Conservation (phyloP, 768 basidiomycete genomes). For the Tulasnella sp. region DNA sequence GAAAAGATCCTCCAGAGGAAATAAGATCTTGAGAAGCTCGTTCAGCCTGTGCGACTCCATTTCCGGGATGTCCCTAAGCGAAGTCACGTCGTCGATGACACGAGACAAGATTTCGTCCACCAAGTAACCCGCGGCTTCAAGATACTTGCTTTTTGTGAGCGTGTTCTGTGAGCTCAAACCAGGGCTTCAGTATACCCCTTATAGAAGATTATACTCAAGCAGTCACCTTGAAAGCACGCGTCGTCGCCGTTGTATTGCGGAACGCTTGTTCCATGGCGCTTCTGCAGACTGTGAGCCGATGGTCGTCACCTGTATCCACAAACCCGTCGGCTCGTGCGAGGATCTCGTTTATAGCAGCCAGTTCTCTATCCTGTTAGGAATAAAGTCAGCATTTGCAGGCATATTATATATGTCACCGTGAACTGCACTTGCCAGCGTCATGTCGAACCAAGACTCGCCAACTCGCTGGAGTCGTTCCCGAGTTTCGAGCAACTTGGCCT, state of each 20-base stretch:
- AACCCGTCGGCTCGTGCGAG: slow-evolving; percentile 53
- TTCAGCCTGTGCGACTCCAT: slow-evolving; percentile 73
- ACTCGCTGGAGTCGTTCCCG: slow-evolving; percentile 40
- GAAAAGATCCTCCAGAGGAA: slow-evolving; percentile 72
- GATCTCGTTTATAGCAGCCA: slow-evolving; percentile 35
- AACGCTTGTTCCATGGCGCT: slow-evolving; percentile 49
- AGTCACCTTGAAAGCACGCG: slow-evolving; percentile 63
- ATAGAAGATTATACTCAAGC: no score
- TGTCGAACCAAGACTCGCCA: slow-evolving; percentile 60
- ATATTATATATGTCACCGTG: slow-evolving; percentile 4
- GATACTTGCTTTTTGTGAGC: slow-evolving; percentile 60
- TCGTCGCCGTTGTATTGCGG: slow-evolving; percentile 49
- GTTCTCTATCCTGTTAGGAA: slow-evolving; percentile 38
- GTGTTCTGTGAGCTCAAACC: slow-evolving; percentile 37
- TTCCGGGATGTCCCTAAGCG: slow-evolving; percentile 76
- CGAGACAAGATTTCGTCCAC: slow-evolving; percentile 55
- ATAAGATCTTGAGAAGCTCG: slow-evolving; percentile 70
- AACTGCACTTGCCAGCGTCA: slow-evolving; percentile 46
- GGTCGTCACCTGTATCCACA: slow-evolving; percentile 54
- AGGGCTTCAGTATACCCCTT: neutral
- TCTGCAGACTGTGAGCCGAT: slow-evolving; percentile 68
- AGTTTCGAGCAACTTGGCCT: slow-evolving; percentile 43
- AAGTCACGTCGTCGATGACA: slow-evolving; percentile 61
- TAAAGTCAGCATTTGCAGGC: neutral
- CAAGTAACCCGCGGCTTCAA: slow-evolving; percentile 56